These are phyloP conservation scores for Aphanomyces astaci DNA, from an alignment of 352 stramenopile genomes.

Conservation along the genomic window DNA sequence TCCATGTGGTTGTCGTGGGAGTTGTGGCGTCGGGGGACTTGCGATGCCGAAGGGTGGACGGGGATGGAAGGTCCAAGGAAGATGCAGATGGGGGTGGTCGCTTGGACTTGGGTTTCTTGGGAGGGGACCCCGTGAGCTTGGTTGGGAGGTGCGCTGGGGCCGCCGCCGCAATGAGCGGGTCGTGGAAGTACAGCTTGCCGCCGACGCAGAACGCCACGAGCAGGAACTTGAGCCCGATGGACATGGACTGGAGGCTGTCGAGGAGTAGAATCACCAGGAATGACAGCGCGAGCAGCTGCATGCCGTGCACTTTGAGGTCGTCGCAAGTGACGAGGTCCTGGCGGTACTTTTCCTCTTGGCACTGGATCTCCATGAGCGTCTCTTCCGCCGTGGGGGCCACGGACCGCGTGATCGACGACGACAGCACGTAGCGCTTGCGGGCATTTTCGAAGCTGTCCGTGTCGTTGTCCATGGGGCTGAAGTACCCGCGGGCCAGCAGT, in stretches of 20 bases:
- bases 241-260: conserved; percentile 22
- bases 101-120: not conserved
- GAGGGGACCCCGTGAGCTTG: not conserved
- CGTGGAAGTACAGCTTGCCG: conserved; percentile 19
- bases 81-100: not conserved
- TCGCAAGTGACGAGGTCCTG: not conserved
- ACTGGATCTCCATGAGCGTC: conserved; percentile 22
- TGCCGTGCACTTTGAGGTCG: conserved; percentile 16
- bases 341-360: conserved; percentile 19
- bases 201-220: conserved; percentile 13
- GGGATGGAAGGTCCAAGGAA: not conserved
- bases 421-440: conserved; percentile 16
- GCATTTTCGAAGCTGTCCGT: conserved; percentile 18
- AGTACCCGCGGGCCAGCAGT: conserved; percentile 18
- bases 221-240: conserved; percentile 4
- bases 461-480: conserved; percentile 21
- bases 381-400: conserved; percentile 20
- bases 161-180: conserved; percentile 3
- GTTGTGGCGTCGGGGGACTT: not conserved
- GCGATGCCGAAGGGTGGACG: not conserved
- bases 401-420: conserved; percentile 8
- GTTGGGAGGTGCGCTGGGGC: not conserved
- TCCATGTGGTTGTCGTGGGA: not conserved
- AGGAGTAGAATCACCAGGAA: conserved; percentile 16
- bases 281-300: conserved; percentile 14